Evolutionary conservation across 108 stramenopile genomes (phyloP).

Genomic region (Hondaea fermentalgiana): DNA sequence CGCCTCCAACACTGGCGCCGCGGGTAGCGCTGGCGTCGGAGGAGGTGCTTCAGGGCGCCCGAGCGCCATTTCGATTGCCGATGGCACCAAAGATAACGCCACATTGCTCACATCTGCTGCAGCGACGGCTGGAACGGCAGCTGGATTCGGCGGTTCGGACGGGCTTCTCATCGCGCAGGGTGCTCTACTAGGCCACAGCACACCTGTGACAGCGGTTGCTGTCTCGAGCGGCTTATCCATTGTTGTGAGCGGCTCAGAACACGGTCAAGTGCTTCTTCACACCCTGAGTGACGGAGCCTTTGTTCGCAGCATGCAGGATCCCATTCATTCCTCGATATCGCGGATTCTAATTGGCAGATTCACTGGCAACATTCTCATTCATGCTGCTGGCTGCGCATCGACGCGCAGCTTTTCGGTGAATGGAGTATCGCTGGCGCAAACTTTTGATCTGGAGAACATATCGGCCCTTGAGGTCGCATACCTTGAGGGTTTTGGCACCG

Average conservation of each 20-base stretch:
- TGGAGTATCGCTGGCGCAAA: background rate
- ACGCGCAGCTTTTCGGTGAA: background rate
- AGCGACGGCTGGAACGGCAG: no score
- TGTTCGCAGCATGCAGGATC: background rate
- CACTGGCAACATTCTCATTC: background rate
- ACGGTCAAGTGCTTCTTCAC: background rate
- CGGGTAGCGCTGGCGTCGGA: background rate
- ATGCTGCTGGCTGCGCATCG: background rate
- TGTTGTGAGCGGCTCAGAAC: background rate
- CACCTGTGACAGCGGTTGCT: background rate
- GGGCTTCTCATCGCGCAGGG: background rate
- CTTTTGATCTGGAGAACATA: background rate
- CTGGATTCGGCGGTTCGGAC: background rate
- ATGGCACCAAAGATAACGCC: background rate
- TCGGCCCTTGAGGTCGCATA: background rate
- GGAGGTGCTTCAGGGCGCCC: background rate
- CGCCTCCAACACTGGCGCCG: background rate
- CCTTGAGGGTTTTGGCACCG: background rate
- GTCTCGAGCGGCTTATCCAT: background rate
- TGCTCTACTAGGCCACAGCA: background rate
- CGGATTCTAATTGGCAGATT: background rate
- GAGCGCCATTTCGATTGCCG: background rate
- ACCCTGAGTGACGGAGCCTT: background rate
- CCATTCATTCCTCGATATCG: background rate
- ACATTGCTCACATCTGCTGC: background rate